Percentiles rank a stretch among this genome's conserved stretches.
Conservation (phyloP, 1,284 basidiomycete species). For the Fomitiporia mediterranea region DNA sequence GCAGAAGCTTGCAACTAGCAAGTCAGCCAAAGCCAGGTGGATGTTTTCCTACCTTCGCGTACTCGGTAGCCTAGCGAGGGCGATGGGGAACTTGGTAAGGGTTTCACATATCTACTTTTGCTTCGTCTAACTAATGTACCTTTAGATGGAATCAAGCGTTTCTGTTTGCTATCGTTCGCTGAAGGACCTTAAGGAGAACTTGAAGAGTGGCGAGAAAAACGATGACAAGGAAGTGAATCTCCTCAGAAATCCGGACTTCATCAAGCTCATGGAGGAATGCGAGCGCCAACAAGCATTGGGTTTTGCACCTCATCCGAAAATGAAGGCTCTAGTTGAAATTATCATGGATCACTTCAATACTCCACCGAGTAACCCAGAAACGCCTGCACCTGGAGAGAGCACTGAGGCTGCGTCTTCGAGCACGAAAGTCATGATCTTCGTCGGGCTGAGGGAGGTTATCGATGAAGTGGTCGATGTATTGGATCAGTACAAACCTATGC, state of each 20-base stretch:
- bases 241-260: constrained; percentile 54
- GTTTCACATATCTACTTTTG: constrained; percentile 3
- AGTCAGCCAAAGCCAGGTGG: constrained; percentile 26
- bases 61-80: constrained; percentile 58
- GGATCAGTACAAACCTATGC: constrained; percentile 66
- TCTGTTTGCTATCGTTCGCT: constrained; percentile 72
- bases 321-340: constrained; percentile 77
- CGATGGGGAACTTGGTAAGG: constrained; percentile 78
- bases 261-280: constrained; percentile 59
- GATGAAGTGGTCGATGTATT: constrained; percentile 85
- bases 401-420: constrained; percentile 26
- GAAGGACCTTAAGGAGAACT: constrained; percentile 36
- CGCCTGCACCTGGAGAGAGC: constrained; percentile 34
- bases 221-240: constrained; percentile 37
- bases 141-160: constrained; percentile 76
- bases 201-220: constrained; percentile 22
- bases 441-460: constrained; percentile 83
- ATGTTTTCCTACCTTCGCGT: constrained; percentile 47
- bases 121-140: background rate
- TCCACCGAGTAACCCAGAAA: constrained; percentile 46
- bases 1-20: background rate
- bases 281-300: constrained; percentile 49
- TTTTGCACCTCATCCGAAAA: constrained; percentile 84
- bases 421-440: constrained; percentile 95
- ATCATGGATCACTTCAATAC: constrained; percentile 78